Percentiles rank a stretch among this genome's conserved stretches.
These are phyloP conservation scores for Aspergillus nidulans DNA, from an alignment of 495 filamentous ascomycete genomes.

Conservation along the genomic window DNA sequence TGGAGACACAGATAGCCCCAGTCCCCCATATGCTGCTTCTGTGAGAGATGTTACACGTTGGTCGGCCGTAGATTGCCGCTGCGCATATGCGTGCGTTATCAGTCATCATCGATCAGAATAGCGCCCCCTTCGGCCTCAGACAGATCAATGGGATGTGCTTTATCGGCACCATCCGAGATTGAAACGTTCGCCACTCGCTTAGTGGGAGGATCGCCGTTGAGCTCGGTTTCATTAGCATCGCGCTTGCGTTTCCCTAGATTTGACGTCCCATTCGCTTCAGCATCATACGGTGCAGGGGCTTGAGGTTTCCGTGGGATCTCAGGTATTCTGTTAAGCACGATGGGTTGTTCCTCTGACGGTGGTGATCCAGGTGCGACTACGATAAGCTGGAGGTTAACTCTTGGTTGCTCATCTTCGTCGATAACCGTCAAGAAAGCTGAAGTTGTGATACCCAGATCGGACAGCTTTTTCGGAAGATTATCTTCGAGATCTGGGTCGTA, in stretches of 20 bases:
- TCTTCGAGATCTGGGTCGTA: conserved; percentile 89
- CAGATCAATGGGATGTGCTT: conserved; percentile 41
- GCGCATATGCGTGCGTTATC: neutral
- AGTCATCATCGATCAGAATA: conserved; percentile 74
- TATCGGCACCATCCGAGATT: conserved; percentile 23
- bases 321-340: conserved; percentile 38
- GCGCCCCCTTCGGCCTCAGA: conserved; percentile 60
- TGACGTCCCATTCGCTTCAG: conserved; percentile 23
- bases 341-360: conserved; percentile 36
- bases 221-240: conserved; percentile 35
- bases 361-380: conserved; percentile 40
- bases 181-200: conserved; percentile 42
- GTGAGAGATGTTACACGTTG: neutral
- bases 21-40: neutral
- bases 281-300: conserved; percentile 9
- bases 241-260: conserved; percentile 41
- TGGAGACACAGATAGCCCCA: neutral
- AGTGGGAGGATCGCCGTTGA: conserved; percentile 34
- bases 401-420: conserved; percentile 80
- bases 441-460: conserved; percentile 66
- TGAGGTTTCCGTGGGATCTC: conserved; percentile 52
- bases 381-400: conserved; percentile 74
- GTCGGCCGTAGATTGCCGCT: neutral
- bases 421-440: conserved; percentile 79
- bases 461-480: conserved; percentile 73